Evolutionary conservation across 805 yeast genomes (phyloP), one percentile per base, ranked within the genome.

Genomic region (Zygosaccharomyces bisporus): DNA sequence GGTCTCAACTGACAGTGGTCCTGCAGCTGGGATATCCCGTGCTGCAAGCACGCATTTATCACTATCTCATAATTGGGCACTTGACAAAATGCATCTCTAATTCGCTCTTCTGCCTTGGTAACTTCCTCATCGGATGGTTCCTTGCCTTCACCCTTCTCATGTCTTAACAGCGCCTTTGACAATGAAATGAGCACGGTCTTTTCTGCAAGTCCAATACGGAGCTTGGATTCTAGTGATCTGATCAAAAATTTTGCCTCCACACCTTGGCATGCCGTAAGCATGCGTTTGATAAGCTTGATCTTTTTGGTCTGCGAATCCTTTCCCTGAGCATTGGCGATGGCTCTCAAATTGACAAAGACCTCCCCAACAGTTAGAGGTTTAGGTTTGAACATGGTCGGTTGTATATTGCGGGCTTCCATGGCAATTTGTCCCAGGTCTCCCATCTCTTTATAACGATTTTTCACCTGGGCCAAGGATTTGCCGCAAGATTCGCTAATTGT

Each of bases 341-440:
- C 77, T 39, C 81, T 79, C 49, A 93, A 72, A 50, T 79, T 81
- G 7, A 75, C 70, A 63, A 90, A 93, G 2, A 93, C 98, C 17
- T 70, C 69, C 34, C 77, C 75, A 1, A 87, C 80, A 10, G 83
- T 83, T 53, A 93, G 69, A 1, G 95, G 81, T 52, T 82, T 79
- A 0, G 97, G 96, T 56, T 86, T 86, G 67, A 91, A 88, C 96
- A 93, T 90, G 0, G 95, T 79, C 2, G 95, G 83, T 61, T 93
- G 99, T 16, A 80, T 86, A 10, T 83, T 74, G 54, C 96, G 75
- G 0, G 96, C 86, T 44, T 78, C 77, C 53, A 81, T 79, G 0
- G 99, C 98, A 45, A 93, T 93, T 27, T 78, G 69, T 1, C 99
- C 99, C 47, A 93, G 72, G 67, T 93, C 99, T 30, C 99, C 99